phyloP scores from a whole-genome alignment of 768 basidiomycete genomes.

The Agaricus sinodeliciosus region DNA sequence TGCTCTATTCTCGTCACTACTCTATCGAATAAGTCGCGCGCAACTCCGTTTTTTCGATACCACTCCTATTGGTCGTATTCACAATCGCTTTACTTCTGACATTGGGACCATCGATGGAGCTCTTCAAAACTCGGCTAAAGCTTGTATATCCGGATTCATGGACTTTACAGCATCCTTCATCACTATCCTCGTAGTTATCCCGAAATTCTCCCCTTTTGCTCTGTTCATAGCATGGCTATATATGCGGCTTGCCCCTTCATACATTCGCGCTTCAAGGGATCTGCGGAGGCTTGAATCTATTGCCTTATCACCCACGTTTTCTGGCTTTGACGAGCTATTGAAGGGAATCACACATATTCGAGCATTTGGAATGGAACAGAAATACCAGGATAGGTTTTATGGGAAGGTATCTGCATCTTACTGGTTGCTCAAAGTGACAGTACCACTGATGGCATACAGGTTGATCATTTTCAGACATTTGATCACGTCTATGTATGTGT shows the following conservation, averaged over 20 bases:
- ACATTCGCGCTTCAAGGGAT: conserved; percentile 58
- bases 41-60: conserved; percentile 68
- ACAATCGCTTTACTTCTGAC: conserved; percentile 76
- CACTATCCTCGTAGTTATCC: conserved; percentile 58
- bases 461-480: conserved; percentile 64
- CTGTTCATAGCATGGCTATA: conserved; percentile 66
- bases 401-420: conserved; percentile 28
- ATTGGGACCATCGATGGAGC: conserved; percentile 69
- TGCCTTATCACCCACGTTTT: conserved; percentile 65
- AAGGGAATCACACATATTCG: conserved; percentile 62
- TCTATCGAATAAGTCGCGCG: conserved; percentile 50
- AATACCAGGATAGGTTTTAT: conserved; percentile 63
- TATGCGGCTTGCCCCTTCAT: conserved; percentile 53
- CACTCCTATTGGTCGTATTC: conserved; percentile 70
- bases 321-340: conserved; percentile 66
- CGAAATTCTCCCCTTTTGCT: conserved; percentile 60
- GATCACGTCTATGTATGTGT: conserved; percentile 62
- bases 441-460: conserved; percentile 20
- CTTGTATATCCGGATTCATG: conserved; percentile 49
- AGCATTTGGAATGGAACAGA: conserved; percentile 64
- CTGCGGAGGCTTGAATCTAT: conserved; percentile 61
- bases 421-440: background rate
- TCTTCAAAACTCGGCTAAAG: conserved; percentile 48
- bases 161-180: conserved; percentile 58
- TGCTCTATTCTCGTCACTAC: conserved; percentile 47